phyloP scores from a whole-genome alignment of 2,329 filamentous ascomycete species.

The Mycogone perniciosa region DNA sequence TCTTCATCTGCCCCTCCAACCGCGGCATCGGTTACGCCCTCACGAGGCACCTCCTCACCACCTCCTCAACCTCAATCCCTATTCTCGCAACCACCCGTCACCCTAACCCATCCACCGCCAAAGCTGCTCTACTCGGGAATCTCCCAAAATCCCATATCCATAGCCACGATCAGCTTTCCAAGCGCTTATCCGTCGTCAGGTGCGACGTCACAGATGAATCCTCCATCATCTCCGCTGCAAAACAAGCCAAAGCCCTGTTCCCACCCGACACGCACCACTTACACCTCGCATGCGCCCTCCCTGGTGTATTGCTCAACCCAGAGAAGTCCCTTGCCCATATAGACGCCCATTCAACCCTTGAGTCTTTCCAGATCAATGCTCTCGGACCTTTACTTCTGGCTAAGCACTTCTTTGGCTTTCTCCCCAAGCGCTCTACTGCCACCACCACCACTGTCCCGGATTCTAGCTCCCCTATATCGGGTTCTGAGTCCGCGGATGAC shows the following conservation, averaged over 20 bases:
- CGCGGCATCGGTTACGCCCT: slow-evolving; percentile 45
- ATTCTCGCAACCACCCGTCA: slow-evolving; percentile 40
- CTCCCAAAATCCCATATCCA: slow-evolving; percentile 15
- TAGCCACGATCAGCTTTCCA: slow-evolving; percentile 16
- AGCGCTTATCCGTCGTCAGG: slow-evolving; percentile 34
- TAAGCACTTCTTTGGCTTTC: slow-evolving; percentile 66
- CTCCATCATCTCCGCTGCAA: slow-evolving; percentile 52
- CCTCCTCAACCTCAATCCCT: slow-evolving; percentile 41
- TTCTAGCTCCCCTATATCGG: not conserved
- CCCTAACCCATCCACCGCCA: slow-evolving; percentile 29
- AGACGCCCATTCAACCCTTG: slow-evolving; percentile 51
- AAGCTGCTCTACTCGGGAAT: slow-evolving; percentile 26
- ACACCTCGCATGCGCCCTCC: slow-evolving; percentile 61
- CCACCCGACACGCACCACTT: slow-evolving; percentile 49
- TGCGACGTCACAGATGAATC: slow-evolving; percentile 53
- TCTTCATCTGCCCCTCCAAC: slow-evolving; percentile 41
- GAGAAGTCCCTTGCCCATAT: slow-evolving; percentile 67
- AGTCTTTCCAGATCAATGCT: slow-evolving; percentile 67
- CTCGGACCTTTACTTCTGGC: slow-evolving; percentile 69
- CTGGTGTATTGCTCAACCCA: slow-evolving; percentile 60
- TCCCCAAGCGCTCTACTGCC: slow-evolving; percentile 52
- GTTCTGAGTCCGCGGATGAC: too few relatives aligned
- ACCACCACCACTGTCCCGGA: not conserved
- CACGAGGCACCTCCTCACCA: slow-evolving; percentile 41
- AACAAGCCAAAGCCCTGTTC: slow-evolving; percentile 45